Base-by-base conservation (phyloP, 2,329 filamentous ascomycete species). In the Colletotrichum orchidophilum region DNA sequence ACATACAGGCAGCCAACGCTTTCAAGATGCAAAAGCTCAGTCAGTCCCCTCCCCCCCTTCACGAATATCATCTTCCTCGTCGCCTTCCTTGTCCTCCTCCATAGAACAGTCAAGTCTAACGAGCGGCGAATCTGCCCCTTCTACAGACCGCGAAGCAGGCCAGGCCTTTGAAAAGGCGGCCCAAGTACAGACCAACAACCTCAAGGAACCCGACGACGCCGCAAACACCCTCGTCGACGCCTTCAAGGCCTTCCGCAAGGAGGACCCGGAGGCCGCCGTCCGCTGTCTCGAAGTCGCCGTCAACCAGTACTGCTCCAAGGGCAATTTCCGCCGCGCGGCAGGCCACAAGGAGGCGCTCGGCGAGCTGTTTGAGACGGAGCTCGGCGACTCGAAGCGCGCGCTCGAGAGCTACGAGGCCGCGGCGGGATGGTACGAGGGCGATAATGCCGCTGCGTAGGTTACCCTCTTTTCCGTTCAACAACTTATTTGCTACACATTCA, bases 241-340 rank as follows among this genome's bases (percentile, higher is more conserved):
- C 63, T 98, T 95, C 88, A 98, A 98, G 86, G 93, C 94, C 71
- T 98, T 98, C 85, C 90, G 92, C 77, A 97, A 95, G 83, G 91
- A 93, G 63, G 91, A 94, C 77, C 95, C 95, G 24, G 87, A 94
- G 79, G 92, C 96, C 77, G 96, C 95, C 18, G 94, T 93, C 53
- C 87, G 94, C 73, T 95, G 94, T 78, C 85, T 98, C 66, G 90
- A 94, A 74, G 85, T 91, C 74, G 93, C 95, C 50, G 94, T 98
- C 79, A 87, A 91, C 69, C 93, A 96, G 80, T 98, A 97, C 83
- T 96, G 94, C 76, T 84, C 90, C 75, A 95, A 95, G 83, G 95
- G 95, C 73, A 97, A 97, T 82, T 95, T 97, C 83, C 89, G 95
- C 75, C 90, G 96, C 67, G 96, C 96, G 15, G 96, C 96, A 12